Conservation (phyloP, 2,329 filamentous ascomycete species). For the Dryadomyces quercivorus region DNA sequence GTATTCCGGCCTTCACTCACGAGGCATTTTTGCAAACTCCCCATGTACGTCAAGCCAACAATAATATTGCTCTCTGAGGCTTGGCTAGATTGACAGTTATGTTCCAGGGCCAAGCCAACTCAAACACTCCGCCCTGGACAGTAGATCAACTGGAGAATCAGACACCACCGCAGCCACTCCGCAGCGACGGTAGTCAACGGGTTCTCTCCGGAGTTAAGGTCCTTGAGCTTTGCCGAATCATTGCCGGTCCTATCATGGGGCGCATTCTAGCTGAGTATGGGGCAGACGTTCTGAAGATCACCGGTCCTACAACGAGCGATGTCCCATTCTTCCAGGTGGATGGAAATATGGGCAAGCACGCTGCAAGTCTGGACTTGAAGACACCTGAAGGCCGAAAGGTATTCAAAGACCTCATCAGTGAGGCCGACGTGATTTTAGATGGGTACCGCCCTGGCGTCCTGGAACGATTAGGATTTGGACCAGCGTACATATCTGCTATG, state of each 20-base stretch:
- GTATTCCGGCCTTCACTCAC: conserved; percentile 30
- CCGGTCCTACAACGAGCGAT: conserved; percentile 28
- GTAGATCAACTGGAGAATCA: conserved; percentile 29
- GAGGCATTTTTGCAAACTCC: conserved; percentile 28
- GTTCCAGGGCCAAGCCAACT: conserved; percentile 21
- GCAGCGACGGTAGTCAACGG: conserved; percentile 6
- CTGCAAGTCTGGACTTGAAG: conserved; percentile 32
- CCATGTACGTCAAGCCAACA: conserved; percentile 6
- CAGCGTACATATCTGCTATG: conserved; percentile 26
- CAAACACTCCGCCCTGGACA: conserved; percentile 31
- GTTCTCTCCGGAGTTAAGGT: conserved; percentile 35
- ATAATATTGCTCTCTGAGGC: not conserved
- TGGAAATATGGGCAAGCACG: conserved; percentile 34
- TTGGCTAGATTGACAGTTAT: not conserved
- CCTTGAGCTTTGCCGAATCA: conserved; percentile 35
- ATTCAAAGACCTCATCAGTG: conserved; percentile 33
- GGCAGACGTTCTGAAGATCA: conserved; percentile 33
- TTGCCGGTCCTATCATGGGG: conserved; percentile 33
- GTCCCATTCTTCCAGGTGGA: conserved; percentile 26
- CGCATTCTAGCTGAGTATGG: conserved; percentile 29
- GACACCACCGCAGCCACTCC: conserved; percentile 13
- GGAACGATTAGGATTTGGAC: conserved; percentile 26
- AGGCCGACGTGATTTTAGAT: conserved; percentile 41
- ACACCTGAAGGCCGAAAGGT: conserved; percentile 33
- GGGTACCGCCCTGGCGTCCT: conserved; percentile 36